Conservation (phyloP, 2,329 filamentous ascomycete genomes). For the Tolypocladium guangdongense region DNA sequence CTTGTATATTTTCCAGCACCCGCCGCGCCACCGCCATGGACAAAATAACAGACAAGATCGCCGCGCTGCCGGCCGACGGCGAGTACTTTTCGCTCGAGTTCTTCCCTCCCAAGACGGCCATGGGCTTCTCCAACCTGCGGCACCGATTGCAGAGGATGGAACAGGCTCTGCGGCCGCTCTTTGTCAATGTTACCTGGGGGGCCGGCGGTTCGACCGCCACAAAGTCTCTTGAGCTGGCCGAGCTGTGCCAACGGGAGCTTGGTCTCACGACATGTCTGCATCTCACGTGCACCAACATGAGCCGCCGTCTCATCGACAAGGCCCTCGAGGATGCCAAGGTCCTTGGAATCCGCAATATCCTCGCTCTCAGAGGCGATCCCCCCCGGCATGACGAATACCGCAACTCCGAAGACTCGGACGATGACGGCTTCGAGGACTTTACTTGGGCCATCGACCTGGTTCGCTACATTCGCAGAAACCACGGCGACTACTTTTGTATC, state of each 20-base stretch:
- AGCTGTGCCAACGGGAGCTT: constrained; percentile 86
- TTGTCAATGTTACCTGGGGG: constrained; percentile 97
- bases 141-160: constrained; percentile 93
- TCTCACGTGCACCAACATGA: constrained; percentile 98
- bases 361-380: constrained; percentile 84
- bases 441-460: constrained; percentile 84
- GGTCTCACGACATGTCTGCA: constrained; percentile 92
- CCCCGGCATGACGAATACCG: constrained; percentile 83
- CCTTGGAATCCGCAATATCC: constrained; percentile 84
- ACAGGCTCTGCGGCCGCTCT: constrained; percentile 77
- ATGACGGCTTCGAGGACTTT: constrained; percentile 65
- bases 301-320: constrained; percentile 70
- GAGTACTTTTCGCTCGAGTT: constrained; percentile 97
- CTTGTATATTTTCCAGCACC: background rate
- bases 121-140: constrained; percentile 90
- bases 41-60: constrained; percentile 92
- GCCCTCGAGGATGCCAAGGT: constrained; percentile 84
- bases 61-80: constrained; percentile 68
- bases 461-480: constrained; percentile 70
- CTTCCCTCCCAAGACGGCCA: constrained; percentile 95
- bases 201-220: constrained; percentile 84
- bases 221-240: constrained; percentile 88
- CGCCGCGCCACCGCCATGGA: constrained; percentile 41
- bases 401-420: constrained; percentile 42
- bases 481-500: constrained; percentile 93